Evolutionary conservation across 345 rosid species (phyloP).

Genomic region (Bruguiera parviflora): DNA sequence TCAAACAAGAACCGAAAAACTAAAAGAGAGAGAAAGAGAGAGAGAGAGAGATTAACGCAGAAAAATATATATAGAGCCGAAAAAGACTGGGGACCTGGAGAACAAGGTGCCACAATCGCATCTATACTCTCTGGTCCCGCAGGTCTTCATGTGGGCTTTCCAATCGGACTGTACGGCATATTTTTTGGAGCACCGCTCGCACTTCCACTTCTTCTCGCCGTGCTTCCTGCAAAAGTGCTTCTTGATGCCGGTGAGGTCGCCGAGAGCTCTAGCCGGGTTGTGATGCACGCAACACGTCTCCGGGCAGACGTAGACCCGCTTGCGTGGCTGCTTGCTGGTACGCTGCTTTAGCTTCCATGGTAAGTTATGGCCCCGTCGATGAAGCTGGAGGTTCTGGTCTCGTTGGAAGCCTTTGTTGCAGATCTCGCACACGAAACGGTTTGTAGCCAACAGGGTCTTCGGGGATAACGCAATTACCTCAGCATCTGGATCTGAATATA

Average conservation of each 20-base stretch:
- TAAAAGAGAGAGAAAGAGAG: background rate
- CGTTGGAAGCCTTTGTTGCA: conserved; percentile 78
- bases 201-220: conserved; percentile 82
- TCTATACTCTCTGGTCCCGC: conserved; percentile 69
- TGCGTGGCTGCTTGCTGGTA: conserved; percentile 45
- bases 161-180: conserved; percentile 82
- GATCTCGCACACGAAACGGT: conserved; percentile 77
- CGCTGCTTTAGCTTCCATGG: conserved; percentile 77
- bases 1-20: background rate
- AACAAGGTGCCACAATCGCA: conserved; percentile 78
- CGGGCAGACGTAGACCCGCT: conserved; percentile 74
- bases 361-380: conserved; percentile 74
- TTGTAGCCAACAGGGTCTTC: conserved; percentile 51
- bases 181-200: conserved; percentile 73
- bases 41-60: too few species aligned
- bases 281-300: conserved; percentile 69
- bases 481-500: conserved; percentile 62
- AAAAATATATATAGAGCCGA: background rate
- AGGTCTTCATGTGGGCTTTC: conserved; percentile 82
- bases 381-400: conserved; percentile 76
- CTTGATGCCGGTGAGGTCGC: conserved; percentile 83
- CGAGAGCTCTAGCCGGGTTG: conserved; percentile 63
- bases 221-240: conserved; percentile 76
- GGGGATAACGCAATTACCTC: conserved; percentile 73
- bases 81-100: conserved; percentile 44